These are phyloP conservation scores for Rauvolfia tetraphylla DNA, from an alignment of 257 asterid genomes.

Conservation along the genomic window DNA sequence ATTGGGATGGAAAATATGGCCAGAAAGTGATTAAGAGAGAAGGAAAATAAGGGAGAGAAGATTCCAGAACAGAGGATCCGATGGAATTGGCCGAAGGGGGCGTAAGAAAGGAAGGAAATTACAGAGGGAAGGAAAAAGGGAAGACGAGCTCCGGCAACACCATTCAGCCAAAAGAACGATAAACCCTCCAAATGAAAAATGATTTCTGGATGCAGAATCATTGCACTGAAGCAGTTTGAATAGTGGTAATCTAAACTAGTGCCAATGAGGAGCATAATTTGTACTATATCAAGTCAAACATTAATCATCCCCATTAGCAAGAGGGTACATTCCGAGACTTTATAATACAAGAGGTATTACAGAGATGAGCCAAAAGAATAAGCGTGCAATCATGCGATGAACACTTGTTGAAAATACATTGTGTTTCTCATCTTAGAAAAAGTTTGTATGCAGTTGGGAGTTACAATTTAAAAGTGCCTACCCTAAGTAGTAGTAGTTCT, in stretches of 20 bases:
- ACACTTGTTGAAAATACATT: constrained; percentile 23
- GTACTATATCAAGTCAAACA: neutral
- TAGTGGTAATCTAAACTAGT: neutral
- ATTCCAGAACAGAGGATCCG: too few species aligned
- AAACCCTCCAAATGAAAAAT: neutral
- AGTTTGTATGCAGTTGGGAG: constrained; percentile 38
- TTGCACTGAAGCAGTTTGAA: neutral
- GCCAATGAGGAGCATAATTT: too few species aligned
- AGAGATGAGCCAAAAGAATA: constrained; percentile 1
- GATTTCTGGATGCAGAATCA: neutral
- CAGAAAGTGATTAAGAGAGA: too few species aligned
- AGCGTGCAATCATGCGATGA: neutral
- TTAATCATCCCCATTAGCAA: neutral
- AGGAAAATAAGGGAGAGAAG: too few species aligned
- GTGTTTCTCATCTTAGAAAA: constrained; percentile 33
- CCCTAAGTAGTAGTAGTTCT: constrained; percentile 32
- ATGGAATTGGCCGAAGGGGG: too few species aligned
- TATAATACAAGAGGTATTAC: constrained; percentile 5
- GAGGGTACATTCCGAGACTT: neutral
- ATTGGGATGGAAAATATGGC: too few species aligned
- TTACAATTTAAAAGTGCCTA: constrained; percentile 29
- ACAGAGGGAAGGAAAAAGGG: too few species aligned
- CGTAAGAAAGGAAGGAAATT: too few species aligned
- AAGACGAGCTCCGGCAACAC: too few species aligned
- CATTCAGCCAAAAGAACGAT: too few species aligned